Evolutionary conservation across 1,284 basidiomycete genomes (phyloP), one percentile per base, ranked within the genome.

Genomic region (Xerocomus amazonicus): DNA sequence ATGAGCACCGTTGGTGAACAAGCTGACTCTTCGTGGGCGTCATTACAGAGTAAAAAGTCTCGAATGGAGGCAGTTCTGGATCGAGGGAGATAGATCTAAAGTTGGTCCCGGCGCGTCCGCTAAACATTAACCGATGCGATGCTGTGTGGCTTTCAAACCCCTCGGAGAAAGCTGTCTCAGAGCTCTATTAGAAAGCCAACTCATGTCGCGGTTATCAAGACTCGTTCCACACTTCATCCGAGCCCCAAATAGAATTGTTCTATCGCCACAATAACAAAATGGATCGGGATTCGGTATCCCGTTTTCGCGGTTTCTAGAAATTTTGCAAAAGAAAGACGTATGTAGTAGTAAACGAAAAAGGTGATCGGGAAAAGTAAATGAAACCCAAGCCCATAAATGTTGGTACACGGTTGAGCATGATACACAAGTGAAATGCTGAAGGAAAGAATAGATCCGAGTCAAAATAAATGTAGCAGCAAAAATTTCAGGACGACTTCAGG

Each of bases 371-470:
- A 28, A 45, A 41, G 27, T 4, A 40, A 31, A 42, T 23, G 12
- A 32, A 29, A 31, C 40, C 40, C 40, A 32, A 16, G 40, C 40
- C 23, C 19, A 35, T 28, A 52, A 44, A 48, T 59, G 38, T 40
- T 61, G 37, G 50, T 63, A 63, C 61, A 63, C 12, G 38, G 41
- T 56, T 51, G 26, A 51, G 33, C 45, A 60, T 54, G 36, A 51
- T 66, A 62, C 59, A 61, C 48, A 8, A 2, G 6, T 43, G 42
- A 48, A 45, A 53, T 47, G 33, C 23, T 39, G 36, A 52, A 46
- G 6, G 9, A 45, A 23, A 38, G 23, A 44, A 26, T 36, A 29
- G 26, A 26, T 13, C 19, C 16, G 2, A 45, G 14, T 33, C 36
- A 10, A 9, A 27, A 27, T 19, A 48, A 12, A 36, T 48, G 23